Conservation (phyloP, 345 rosid species). For the Trapa incisa region DNA sequence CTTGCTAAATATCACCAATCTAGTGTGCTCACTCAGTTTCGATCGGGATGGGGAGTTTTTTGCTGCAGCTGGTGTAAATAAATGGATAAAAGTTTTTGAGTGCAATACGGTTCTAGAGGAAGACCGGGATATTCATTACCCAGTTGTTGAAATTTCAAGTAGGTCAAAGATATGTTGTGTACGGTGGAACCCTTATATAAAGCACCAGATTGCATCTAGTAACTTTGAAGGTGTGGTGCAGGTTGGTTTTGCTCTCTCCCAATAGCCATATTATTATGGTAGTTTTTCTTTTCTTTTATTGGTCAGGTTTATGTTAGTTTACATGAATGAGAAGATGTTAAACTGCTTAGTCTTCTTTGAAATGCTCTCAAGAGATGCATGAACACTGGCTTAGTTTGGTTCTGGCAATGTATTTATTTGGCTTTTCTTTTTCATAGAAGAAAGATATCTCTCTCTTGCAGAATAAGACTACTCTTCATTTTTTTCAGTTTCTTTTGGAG, state of each 20-base stretch:
- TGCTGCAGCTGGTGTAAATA: slow-evolving; percentile 89
- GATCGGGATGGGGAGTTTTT: slow-evolving; percentile 88
- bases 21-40: slow-evolving; percentile 75
- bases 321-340: too few species aligned
- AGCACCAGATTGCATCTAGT: slow-evolving; percentile 87
- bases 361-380: too few species aligned
- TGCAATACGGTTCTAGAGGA: slow-evolving; percentile 53
- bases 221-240: slow-evolving; percentile 96
- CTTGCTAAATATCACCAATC: slow-evolving; percentile 68
- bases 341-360: too few species aligned
- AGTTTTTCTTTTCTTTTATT: too few species aligned
- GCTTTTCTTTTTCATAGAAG: too few species aligned
- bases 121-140: slow-evolving; percentile 73
- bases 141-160: slow-evolving; percentile 76
- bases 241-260: slow-evolving; percentile 22
- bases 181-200: slow-evolving; percentile 87
- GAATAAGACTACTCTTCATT: too few species aligned
- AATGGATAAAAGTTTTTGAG: slow-evolving; percentile 87
- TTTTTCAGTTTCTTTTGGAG: too few species aligned
- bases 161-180: slow-evolving; percentile 71
- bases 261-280: too few species aligned
- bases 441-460: too few species aligned
- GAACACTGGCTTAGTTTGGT: too few species aligned
- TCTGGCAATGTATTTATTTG: too few species aligned
- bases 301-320: too few species aligned